Base-by-base conservation (phyloP, 768 basidiomycete genomes). In the Dacryopinax primogenitus region DNA sequence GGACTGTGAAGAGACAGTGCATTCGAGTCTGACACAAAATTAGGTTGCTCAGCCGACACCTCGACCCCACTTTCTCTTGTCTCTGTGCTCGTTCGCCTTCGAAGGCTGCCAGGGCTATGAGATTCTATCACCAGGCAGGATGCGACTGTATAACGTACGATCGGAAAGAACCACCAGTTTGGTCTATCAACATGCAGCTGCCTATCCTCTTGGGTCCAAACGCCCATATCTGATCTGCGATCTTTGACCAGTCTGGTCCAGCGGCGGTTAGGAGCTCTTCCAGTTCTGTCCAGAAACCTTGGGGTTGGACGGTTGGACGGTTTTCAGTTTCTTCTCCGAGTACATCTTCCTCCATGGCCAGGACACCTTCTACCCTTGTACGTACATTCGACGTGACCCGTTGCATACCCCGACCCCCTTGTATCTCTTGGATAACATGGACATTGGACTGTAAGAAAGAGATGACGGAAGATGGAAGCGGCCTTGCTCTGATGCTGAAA, bases 201-300 rank as follows among this genome's bases (percentile, higher is more conserved):
- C 95, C 95, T 21, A 87, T 84, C 64, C 84, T 77, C 69, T 88
- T 88, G 0, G 95, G 95, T 0, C 96, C 96, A 75, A 97, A 93
- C 21, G 89, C 84, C 92, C 92, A 94, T 1, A 94, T 82, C 64
- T 77, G 80, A 63, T 92, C 87, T 0, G 77, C 78, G 12, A 91
- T 72, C 41, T 82, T 83, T 3, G 73, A 75, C 96, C 96, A 99
- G 68, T 97, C 92, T 0, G 78, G 76, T 2, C 89, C 90, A 1
- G 80, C 84, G 64, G 84, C 80, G 16, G 78, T 75, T 68, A 87
- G 90, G 39, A 86, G 80, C 32, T 80, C 79, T 41, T 81, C 78
- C 18, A 97, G 76, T 33, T 79, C 78, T 1, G 74, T 74, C 93
- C 94, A 97, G 73, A 95, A 98, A 51, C 90, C 81, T 62, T 87